Evolutionary conservation across 2,329 filamentous ascomycete genomes (phyloP).

Genomic region (Paecilomyces formosus): DNA sequence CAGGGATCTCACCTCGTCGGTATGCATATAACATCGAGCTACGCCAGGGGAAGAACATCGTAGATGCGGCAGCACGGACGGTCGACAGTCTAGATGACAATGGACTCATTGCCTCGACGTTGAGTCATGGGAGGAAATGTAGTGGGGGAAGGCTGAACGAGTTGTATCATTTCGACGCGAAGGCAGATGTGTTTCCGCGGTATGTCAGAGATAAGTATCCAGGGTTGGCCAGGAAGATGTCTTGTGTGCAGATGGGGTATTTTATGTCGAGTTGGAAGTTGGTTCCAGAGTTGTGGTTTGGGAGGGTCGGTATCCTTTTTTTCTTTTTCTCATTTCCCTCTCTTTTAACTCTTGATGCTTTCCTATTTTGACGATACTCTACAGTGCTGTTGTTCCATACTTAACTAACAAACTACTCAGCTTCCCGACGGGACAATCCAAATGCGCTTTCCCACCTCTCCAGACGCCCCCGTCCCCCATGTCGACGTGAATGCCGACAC

Average conservation of each 20-base stretch:
- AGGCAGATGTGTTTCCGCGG: constrained; percentile 44
- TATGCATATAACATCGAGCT: constrained; percentile 45
- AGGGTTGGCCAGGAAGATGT: constrained; percentile 41
- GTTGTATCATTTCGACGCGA: constrained; percentile 43
- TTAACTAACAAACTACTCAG: constrained; percentile 12
- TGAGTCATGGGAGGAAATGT: constrained; percentile 43
- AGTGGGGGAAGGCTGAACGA: constrained; percentile 41
- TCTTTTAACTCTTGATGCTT: too few relatives aligned
- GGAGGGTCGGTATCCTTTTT: constrained; percentile 28
- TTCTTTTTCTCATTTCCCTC: background rate
- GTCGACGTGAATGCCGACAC: constrained; percentile 41
- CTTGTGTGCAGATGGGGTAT: constrained; percentile 44
- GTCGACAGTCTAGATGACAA: constrained; percentile 37
- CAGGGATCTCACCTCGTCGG: constrained; percentile 35
- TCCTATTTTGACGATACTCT: too few relatives aligned
- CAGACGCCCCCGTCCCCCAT: constrained; percentile 36
- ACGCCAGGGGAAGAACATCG: constrained; percentile 48
- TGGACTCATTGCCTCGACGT: constrained; percentile 45
- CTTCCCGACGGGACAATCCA: constrained; percentile 36
- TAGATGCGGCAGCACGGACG: constrained; percentile 43
- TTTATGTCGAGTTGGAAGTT: constrained; percentile 45
- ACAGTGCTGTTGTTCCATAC: background rate
- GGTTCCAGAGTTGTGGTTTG: constrained; percentile 40
- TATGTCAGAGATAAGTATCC: constrained; percentile 41
- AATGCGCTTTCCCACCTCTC: constrained; percentile 41